Conservation (phyloP, 2,329 filamentous ascomycete genomes). For the Penicillium carneum region DNA sequence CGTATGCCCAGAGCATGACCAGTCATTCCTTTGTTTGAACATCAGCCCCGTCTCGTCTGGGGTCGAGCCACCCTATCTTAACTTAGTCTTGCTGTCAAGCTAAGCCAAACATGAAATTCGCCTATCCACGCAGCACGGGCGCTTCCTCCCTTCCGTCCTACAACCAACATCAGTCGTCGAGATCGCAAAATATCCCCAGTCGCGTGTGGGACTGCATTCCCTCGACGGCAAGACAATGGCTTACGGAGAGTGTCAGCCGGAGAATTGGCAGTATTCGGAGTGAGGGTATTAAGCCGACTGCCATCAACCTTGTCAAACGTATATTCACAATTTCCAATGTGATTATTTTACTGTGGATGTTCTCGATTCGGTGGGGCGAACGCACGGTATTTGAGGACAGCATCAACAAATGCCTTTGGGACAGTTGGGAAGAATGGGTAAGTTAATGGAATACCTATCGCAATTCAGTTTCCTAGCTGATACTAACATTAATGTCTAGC, state of each 20-base stretch:
- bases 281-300: constrained; percentile 29
- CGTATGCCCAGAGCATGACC: constrained; percentile 28
- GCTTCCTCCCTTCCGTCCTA: constrained; percentile 39
- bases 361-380: constrained; percentile 85
- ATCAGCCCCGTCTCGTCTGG: constrained; percentile 25
- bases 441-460: constrained; percentile 30
- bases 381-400: constrained; percentile 75
- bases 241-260: constrained; percentile 25
- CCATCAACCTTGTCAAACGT: constrained; percentile 22
- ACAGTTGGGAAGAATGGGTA: constrained; percentile 92
- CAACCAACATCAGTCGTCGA: constrained; percentile 24
- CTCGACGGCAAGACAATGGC: constrained; percentile 34
- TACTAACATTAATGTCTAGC: constrained; percentile 60
- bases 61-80: constrained; percentile 22
- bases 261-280: constrained; percentile 17
- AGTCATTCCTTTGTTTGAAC: constrained; percentile 30
- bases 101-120: constrained; percentile 45
- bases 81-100: constrained; percentile 22
- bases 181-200: constrained; percentile 22
- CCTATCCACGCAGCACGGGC: constrained; percentile 40
- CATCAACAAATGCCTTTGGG: constrained; percentile 79
- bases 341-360: constrained; percentile 75
- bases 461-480: background rate
- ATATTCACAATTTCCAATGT: constrained; percentile 64
- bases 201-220: constrained; percentile 33